phyloP scores from a whole-genome alignment of 371 early-diverging fungal genomes.

The Rhizopus sp. region DNA sequence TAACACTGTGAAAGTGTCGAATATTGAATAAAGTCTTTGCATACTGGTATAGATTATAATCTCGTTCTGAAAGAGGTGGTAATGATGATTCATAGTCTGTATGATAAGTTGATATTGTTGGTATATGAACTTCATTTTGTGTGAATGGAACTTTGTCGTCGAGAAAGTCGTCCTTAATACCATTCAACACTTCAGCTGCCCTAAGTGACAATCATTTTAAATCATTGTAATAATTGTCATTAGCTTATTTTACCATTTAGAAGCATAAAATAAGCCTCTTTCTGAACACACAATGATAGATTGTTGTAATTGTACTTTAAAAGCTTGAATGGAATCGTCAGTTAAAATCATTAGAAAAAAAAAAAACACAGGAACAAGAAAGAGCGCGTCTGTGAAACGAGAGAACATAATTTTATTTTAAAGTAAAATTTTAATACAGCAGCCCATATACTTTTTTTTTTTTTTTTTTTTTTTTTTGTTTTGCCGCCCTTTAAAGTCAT shows the following conservation, averaged over 20 bases:
- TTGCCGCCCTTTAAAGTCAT: no score
- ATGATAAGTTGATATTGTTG: constrained; percentile 15
- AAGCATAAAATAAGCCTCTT: constrained; percentile 66
- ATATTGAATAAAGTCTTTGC: constrained; percentile 75
- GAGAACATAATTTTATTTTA: no score
- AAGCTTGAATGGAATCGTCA: constrained; percentile 20
- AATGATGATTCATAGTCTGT: constrained; percentile 23
- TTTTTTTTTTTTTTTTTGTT: no score
- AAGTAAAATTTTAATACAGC: no score
- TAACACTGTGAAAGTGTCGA: constrained; percentile 70
- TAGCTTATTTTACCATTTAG: constrained; percentile 63
- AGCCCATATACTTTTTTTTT: no score
- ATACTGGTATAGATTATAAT: constrained; percentile 59
- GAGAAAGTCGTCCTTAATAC: constrained; percentile 37
- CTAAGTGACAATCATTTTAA: constrained; percentile 25
- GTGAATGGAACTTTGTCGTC: constrained; percentile 13
- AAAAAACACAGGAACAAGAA: background rate
- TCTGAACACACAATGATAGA: constrained; percentile 67
- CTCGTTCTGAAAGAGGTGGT: constrained; percentile 33
- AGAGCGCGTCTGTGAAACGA: background rate
- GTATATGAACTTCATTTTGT: constrained; percentile 1
- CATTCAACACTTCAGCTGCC: constrained; percentile 73
- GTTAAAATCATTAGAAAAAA: constrained; percentile 16
- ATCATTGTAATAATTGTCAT: background rate
- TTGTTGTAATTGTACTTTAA: constrained; percentile 41